Evolutionary conservation across 176 grass and related monocot species (phyloP), one percentile per base, ranked within the genome.

Genomic region (Triticum timopheevii): DNA sequence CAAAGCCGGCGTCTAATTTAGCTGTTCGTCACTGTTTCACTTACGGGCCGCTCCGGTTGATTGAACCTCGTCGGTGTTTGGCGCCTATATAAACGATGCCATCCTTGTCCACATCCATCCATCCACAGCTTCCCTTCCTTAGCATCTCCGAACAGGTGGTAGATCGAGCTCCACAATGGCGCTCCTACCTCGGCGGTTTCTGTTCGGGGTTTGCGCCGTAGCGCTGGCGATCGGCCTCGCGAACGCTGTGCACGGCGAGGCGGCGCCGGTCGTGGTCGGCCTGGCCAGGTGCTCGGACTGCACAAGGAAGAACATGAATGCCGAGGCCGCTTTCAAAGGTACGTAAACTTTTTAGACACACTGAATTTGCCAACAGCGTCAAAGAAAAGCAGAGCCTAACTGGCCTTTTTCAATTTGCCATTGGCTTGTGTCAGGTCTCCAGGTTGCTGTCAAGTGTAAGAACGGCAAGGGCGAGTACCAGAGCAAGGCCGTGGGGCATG

Each of bases 361-460:
- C 78, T 7, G 5, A 65, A 59, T 82, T 35, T 73, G 10, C 2
- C 17, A 19, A 54, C 16, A 6, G 13, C 47, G 4, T 49, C 47
- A 49, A 39, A 5, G 22, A 24, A 17, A 23, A 10, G 45, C 7
- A 3, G 24, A 30, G 13, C 13, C 0, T 65, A 27, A 25, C 10
- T 24, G 36, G 13, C 13, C 22, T 17, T n/a, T 82, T 10, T 36
- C 31, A 7, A 61, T 13, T 22, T 61, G 34, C 27, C 30, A 25
- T 87, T 20, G 13, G 9, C 44, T 24, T 78, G 40, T 45, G 1
- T 19, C 89, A 94, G 90, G 90, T 84, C 85, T 94, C 38, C 85
- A 87, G 19, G 90, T 87, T 42, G 87, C 30, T 17, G 80, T 94
- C 49, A 89, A 92, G 52, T 94, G 93, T 74, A 92, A 88, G 83